Percentiles rank a stretch among this genome's conserved stretches.
These are phyloP conservation scores for Vitellaria paradoxa DNA, from an alignment of 179 eudicot species.

Conservation along the genomic window DNA sequence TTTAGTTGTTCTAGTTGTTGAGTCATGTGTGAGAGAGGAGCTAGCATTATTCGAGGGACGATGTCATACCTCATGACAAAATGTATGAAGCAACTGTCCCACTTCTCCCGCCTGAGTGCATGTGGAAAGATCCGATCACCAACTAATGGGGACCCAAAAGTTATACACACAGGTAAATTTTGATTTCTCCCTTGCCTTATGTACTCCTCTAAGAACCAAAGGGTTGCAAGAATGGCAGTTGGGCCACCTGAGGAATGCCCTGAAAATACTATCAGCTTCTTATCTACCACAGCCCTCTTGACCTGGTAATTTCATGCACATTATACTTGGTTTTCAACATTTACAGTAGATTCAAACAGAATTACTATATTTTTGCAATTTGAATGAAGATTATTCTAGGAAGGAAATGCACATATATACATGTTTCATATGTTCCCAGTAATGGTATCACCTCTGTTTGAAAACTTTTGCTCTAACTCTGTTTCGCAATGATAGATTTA, in stretches of 20 bases:
- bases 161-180: constrained; percentile 51
- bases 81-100: constrained; percentile 62
- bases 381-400: background rate
- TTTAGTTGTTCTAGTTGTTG: constrained; percentile 36
- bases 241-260: constrained; percentile 91
- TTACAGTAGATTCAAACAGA: background rate
- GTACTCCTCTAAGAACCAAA: constrained; percentile 68
- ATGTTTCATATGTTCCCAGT: no score
- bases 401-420: no score
- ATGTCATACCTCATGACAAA: constrained; percentile 70
- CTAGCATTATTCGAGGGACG: constrained; percentile 62
- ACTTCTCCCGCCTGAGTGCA: constrained; percentile 60
- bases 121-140: constrained; percentile 62
- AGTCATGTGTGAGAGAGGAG: constrained; percentile 54
- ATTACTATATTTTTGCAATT: background rate
- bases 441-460: no score
- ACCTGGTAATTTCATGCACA: constrained; percentile 48
- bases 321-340: background rate
- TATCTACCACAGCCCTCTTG: constrained; percentile 48
- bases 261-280: constrained; percentile 56
- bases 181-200: constrained; percentile 17
- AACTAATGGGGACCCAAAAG: constrained; percentile 84
- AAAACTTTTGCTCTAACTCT: no score
- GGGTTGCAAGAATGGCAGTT: constrained; percentile 68
- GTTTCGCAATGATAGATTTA: no score